phyloP scores from a whole-genome alignment of 495 filamentous ascomycete species.

The Lasiosphaeria miniovina region DNA sequence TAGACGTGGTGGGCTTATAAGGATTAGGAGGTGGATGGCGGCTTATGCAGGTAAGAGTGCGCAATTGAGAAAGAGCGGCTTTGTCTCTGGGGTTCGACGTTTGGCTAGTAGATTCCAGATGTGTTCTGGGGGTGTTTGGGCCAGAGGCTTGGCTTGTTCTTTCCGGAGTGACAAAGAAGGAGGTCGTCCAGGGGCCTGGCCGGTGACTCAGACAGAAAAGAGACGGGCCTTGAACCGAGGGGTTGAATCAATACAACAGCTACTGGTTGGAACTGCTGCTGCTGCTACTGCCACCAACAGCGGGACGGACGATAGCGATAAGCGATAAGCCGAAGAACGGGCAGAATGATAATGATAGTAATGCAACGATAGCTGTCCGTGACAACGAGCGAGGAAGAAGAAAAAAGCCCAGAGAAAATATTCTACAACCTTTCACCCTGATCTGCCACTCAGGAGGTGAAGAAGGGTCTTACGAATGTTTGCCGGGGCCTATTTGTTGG shows the following conservation, averaged over 20 bases:
- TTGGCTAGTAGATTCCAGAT: no score
- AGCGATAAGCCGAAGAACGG: not conserved
- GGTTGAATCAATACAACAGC: not conserved
- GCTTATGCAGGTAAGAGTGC: not conserved
- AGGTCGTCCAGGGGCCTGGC: not conserved
- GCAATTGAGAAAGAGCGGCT: not conserved
- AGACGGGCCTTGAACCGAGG: not conserved
- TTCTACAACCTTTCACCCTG: not conserved
- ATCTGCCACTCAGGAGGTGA: not conserved
- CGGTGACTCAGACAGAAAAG: conserved; percentile 9
- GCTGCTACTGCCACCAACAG: no score
- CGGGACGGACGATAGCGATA: not conserved
- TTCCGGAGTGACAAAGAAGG: conserved; percentile 1
- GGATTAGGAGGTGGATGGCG: not conserved
- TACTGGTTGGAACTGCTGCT: no score
- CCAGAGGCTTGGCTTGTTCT: not conserved
- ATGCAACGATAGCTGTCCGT: not conserved
- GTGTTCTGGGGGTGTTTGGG: not conserved
- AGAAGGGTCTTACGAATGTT: not conserved
- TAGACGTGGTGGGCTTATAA: not conserved
- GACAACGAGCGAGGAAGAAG: not conserved
- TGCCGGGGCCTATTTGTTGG: conserved; percentile 8
- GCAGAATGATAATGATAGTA: not conserved
- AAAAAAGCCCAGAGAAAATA: not conserved
- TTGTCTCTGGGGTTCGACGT: not conserved